These are phyloP conservation scores for Melastoma malabathricum DNA, from an alignment of 345 rosid species.

Conservation along the genomic window DNA sequence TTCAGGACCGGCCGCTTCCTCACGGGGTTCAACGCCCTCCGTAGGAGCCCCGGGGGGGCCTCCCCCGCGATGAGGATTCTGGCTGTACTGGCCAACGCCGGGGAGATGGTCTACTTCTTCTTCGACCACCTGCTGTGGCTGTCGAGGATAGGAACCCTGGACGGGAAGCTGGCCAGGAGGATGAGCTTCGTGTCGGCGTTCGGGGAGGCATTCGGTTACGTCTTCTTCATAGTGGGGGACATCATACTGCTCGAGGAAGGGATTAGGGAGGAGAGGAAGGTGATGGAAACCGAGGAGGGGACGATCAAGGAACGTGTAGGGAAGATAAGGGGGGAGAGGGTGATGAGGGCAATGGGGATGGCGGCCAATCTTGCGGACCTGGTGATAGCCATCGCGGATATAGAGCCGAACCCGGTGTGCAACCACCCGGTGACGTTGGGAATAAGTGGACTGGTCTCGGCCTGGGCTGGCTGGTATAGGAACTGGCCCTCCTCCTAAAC, in stretches of 20 bases:
- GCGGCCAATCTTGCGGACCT: slow-evolving; percentile 89
- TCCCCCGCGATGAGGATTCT: slow-evolving; percentile 32
- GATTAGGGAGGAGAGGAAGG: slow-evolving; percentile 28
- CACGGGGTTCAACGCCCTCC: slow-evolving; percentile 76
- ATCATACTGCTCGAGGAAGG: slow-evolving; percentile 48
- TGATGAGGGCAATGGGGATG: slow-evolving; percentile 76
- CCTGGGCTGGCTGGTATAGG: slow-evolving; percentile 99
- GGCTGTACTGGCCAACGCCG: slow-evolving; percentile 66
- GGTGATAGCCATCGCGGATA: slow-evolving; percentile 66
- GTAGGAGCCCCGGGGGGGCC: slow-evolving; percentile 62
- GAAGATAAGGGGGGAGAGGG: slow-evolving; percentile 47
- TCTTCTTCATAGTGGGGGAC: slow-evolving; percentile 62
- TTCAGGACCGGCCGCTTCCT: slow-evolving; percentile 83
- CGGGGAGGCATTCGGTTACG: slow-evolving; percentile 92
- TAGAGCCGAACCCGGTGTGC: slow-evolving; percentile 84
- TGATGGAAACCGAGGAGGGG: slow-evolving; percentile 12
- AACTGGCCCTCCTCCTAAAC: slow-evolving; percentile 60
- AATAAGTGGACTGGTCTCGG: slow-evolving; percentile 84
- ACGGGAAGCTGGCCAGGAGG: slow-evolving; percentile 43
- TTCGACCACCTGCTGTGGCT: slow-evolving; percentile 94
- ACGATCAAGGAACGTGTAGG: slow-evolving; percentile 12
- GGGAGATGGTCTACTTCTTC: slow-evolving; percentile 93
- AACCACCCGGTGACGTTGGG: slow-evolving; percentile 61
- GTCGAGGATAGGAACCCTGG: slow-evolving; percentile 72
- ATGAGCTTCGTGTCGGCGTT: slow-evolving; percentile 95